Base-by-base conservation (phyloP, 176 grass and related monocot species). In the Thalia dealbata region DNA sequence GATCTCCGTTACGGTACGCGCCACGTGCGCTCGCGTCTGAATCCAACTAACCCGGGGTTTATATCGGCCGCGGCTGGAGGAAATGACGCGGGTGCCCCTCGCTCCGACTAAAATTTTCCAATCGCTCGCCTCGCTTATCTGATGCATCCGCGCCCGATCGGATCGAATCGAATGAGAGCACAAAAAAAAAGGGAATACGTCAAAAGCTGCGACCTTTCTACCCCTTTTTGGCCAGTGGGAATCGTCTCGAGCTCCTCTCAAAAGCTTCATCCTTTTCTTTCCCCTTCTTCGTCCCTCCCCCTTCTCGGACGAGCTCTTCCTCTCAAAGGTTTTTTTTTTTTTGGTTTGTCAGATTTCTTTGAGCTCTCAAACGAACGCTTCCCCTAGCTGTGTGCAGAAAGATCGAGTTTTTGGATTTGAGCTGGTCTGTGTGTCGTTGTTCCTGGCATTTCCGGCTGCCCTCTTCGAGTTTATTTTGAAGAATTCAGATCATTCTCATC, bases 191-290 rank as follows among this genome's bases (percentile, higher is more conserved):
- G 64, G 64, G 54, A 12, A 43, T 64, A 27, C 65, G 38, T 68
- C 65, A 45, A 68, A 45, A 45, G 65, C 65, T 23, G 35, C 21
- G 43, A 68, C 65, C 38, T 68, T 68, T 68, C 35, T 21, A 0
- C 10, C 65, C 9, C 35, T 68, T 68, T 68, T 68, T 44, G 38
- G 19, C 35, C 65, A 68, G 65, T 68, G 65, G 65, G 65, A 68
- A 68, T 68, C 65, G 32, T 44, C 65, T 68, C 65, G 14, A 44
- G 19, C 35, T 44, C 35, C 19, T 68, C 65, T 43, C 65, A 68
- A 68, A 43, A 68, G 65, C 65, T 68, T 43, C 38, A 8, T 11
- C 65, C 38, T 68, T 68, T 68, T 44, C 28, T 68, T 68, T 68
- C 23, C 28, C 61, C 9, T 58, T 58, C 7, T n/a, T 58, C 6